Evolutionary conservation across 768 basidiomycete species (phyloP), one percentile per base, ranked within the genome.

Genomic region (Rickenella mellea): DNA sequence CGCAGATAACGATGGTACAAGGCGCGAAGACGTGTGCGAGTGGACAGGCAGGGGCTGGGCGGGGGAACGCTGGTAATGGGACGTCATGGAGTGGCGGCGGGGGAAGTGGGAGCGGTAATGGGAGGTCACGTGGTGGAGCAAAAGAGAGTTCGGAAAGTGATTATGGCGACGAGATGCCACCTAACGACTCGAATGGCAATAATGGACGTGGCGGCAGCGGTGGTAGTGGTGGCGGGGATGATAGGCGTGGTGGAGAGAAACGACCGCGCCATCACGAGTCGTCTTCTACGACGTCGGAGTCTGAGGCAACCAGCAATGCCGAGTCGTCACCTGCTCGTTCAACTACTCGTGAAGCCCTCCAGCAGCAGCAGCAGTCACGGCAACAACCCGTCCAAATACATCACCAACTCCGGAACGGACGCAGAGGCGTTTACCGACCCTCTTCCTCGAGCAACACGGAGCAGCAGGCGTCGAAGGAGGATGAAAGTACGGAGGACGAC

Each of bases 401-500:
- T 22, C 19, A 17, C 24, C 33, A 36, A 22, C 33, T 17, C 9
- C 33, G 33, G 10, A 36, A 36, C 11, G 33, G 33, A 11, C 3
- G 33, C 19, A 36, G 24, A 15, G 33, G 33, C 12, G 33, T 36
- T 17, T 36, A 19, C 33, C 19, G 24, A 15, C 9, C 19, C 9
- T 22, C 33, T 36, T 17, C n/a, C n/a, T n/a, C n/a, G n/a, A n/a
- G n/a, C n/a, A n/a, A 51, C 14, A 43, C 47, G 12, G 38, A 25
- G 10, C 15, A n/a, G n/a, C 30, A 12, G 27, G 27, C 12, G 11
- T 51, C 42, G 31, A 52, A 53, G 41, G 56, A 43, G 35, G 46
- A 33, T 43, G 48, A 53, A 38, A 51, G 33, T 39, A 30, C 29
- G 24, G 42, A 39, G 20, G 52, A 86, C 41, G 90, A 94, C 55